Evolutionary conservation across 108 stramenopile species (phyloP).

Genomic region (Pseudonitzschia delicatissima): DNA sequence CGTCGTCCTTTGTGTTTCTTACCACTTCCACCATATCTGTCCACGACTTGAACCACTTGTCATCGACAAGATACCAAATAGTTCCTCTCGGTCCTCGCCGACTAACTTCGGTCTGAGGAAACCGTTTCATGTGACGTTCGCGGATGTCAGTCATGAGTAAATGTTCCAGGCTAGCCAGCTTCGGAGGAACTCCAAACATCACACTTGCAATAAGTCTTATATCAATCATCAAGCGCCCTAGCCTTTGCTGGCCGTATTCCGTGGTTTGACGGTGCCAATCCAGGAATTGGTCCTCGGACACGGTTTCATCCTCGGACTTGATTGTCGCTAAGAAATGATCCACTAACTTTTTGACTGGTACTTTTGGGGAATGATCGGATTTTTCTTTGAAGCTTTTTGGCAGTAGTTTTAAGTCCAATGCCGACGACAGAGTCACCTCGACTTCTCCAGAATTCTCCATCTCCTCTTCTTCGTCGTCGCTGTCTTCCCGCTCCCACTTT

Average conservation of each 20-base stretch:
- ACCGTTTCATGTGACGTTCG: conserved; percentile 65
- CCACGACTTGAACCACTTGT: conserved; percentile 70
- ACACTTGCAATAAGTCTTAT: conserved; percentile 72
- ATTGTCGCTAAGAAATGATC: conserved; percentile 20
- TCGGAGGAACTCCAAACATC: conserved; percentile 79
- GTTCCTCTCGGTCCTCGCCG: conserved; percentile 80
- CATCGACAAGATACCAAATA: conserved; percentile 80
- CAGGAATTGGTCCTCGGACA: conserved; percentile 47
- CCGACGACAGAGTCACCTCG: conserved; percentile 33
- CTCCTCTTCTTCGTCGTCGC: conserved; percentile 22
- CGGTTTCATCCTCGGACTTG: conserved; percentile 8
- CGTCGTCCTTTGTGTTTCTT: conserved; percentile 40
- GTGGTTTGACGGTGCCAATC: conserved; percentile 49
- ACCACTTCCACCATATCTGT: conserved; percentile 35
- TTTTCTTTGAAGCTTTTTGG: conserved; percentile 15
- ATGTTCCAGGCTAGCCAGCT: conserved; percentile 57
- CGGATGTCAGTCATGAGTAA: conserved; percentile 61
- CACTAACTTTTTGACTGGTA: conserved; percentile 37
- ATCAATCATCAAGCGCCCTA: conserved; percentile 67
- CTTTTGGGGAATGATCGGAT: neutral
- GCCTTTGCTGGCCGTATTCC: conserved; percentile 22
- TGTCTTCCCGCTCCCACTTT: conserved; percentile 14
- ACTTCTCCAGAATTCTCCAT: conserved; percentile 5
- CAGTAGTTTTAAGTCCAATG: conserved; percentile 50
- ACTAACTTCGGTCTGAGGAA: conserved; percentile 63